A percentile compares a stretch with the other conserved stretches of the same genome.
These are phyloP conservation scores for Hyphopichia khmerensis DNA, from an alignment of 1,139 yeast species.

Conservation along the genomic window DNA sequence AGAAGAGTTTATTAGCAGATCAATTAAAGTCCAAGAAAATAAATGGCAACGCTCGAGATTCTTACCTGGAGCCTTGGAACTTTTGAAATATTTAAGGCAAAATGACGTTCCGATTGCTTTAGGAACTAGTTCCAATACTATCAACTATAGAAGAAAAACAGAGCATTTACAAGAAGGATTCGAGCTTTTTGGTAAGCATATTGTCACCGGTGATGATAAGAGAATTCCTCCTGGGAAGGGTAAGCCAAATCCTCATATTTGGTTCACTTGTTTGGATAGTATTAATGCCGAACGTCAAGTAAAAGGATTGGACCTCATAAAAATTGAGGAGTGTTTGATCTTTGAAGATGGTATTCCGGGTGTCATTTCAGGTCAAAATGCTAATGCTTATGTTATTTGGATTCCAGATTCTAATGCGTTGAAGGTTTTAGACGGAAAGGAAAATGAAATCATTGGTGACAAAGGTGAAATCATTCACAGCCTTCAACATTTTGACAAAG, in stretches of 20 bases:
- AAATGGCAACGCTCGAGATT: constrained; percentile 66
- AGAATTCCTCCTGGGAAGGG: constrained; percentile 83
- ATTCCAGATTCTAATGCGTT: constrained; percentile 80
- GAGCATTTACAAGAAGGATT: constrained; percentile 62
- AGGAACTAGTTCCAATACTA: constrained; percentile 79
- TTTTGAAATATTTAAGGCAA: constrained; percentile 50
- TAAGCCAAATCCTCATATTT: constrained; percentile 90
- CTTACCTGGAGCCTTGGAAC: constrained; percentile 82
- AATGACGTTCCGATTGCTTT: constrained; percentile 75
- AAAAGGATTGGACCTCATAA: constrained; percentile 43
- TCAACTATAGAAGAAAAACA: constrained; percentile 68
- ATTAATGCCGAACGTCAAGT: constrained; percentile 50
- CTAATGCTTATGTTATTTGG: constrained; percentile 89
- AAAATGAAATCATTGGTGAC: constrained; percentile 46
- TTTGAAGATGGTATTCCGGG: constrained; percentile 97
- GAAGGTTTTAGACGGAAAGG: constrained; percentile 45
- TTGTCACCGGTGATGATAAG: constrained; percentile 86
- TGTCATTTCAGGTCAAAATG: constrained; percentile 72
- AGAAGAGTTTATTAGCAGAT: constrained; percentile 54
- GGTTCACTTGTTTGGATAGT: constrained; percentile 75
- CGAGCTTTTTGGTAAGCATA: constrained; percentile 60
- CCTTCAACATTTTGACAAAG: constrained; percentile 53
- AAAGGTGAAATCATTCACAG: constrained; percentile 58
- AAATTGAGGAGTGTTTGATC: constrained; percentile 76
- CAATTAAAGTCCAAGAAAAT: constrained; percentile 52